Evolutionary conservation across 2,329 filamentous ascomycete genomes (phyloP).

Genomic region (Amylocarpus encephaloides): DNA sequence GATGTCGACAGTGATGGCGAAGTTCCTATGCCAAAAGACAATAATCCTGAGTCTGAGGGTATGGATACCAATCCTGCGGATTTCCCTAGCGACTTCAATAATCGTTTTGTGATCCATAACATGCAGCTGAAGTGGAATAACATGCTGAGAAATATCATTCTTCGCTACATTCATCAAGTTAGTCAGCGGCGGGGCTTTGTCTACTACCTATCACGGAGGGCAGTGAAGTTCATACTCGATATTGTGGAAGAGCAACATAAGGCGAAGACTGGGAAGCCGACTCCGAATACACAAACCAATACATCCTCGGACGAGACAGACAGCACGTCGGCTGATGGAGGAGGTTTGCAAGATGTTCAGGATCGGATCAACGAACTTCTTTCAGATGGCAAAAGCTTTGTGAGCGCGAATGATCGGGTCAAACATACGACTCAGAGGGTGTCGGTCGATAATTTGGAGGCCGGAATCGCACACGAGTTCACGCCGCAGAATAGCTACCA

Average conservation of each 20-base stretch:
- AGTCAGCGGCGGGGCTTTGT: conserved; percentile 93
- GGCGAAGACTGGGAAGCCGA: conserved; percentile 30
- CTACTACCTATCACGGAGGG: conserved; percentile 92
- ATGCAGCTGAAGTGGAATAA: conserved; percentile 99
- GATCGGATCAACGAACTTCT: conserved; percentile 82
- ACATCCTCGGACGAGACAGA: conserved; percentile 23
- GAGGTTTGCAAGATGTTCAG: conserved; percentile 59
- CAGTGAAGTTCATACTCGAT: conserved; percentile 96
- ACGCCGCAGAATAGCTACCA: conserved; percentile 90
- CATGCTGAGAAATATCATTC: conserved; percentile 85
- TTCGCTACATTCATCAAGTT: conserved; percentile 96
- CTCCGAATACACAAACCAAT: conserved; percentile 30
- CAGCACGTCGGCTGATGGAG: conserved; percentile 15
- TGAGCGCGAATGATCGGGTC: conserved; percentile 56
- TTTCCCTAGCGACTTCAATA: conserved; percentile 92
- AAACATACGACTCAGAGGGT: conserved; percentile 31
- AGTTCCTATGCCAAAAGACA: conserved; percentile 24
- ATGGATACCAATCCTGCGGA: conserved; percentile 68
- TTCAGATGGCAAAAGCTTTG: conserved; percentile 75
- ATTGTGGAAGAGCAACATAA: conserved; percentile 92
- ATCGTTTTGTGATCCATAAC: conserved; percentile 97
- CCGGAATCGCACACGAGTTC: conserved; percentile 82
- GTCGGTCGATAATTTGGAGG: conserved; percentile 56
- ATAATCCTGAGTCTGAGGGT: conserved; percentile 41
- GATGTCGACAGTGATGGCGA: conserved; percentile 36